Base-by-base conservation (phyloP, 345 rosid genomes). In the Gossypium mustelinum region DNA sequence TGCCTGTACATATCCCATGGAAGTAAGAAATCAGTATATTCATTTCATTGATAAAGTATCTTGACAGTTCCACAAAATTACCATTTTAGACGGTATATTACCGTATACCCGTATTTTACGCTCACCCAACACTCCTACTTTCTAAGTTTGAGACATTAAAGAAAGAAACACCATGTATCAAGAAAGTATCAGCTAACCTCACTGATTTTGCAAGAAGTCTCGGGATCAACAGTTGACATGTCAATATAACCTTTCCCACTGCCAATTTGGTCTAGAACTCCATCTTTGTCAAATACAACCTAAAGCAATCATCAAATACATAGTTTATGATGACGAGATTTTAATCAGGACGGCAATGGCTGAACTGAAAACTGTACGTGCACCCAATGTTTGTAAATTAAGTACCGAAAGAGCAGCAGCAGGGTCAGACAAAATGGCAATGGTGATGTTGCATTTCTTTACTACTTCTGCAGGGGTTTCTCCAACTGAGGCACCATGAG, bases 221-320 rank as follows among this genome's bases (percentile, higher is more conserved):
- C 91, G 7, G 95, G 86, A 86, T 91, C 98, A 81, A 91, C 96
- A 0, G 98, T 95, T 17, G 98, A 91, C 99, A 95, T 93, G 81
- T 95, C 99, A 22, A 93, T 84, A 78, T 93, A 95, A 62, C 94
- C 85, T 84, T 93, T 92, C 43, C 93, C 89, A 5, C 80, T 76
- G 81, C 89, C 67, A 70, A 88, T 91, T 83, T 82, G 83, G 80
- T 92, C 95, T 48, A 95, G 86, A 62, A 95, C 91, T 27, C 97
- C 99, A 44, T 76, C 86, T 87, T 91, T 88, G 72, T 88, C 91
- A 60, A 95, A 95, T 60, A 88, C 96, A 80, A 95, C 98, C 99
- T 95, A 84, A 34, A 64, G 41, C 22, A 82, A 77, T 56, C 20
- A 73, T 50, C 72, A 41, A 58, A 51, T 12, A 54, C 11, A 41